Evolutionary conservation across 495 filamentous ascomycete species (phyloP).

Genomic region (Neurospora sp.): DNA sequence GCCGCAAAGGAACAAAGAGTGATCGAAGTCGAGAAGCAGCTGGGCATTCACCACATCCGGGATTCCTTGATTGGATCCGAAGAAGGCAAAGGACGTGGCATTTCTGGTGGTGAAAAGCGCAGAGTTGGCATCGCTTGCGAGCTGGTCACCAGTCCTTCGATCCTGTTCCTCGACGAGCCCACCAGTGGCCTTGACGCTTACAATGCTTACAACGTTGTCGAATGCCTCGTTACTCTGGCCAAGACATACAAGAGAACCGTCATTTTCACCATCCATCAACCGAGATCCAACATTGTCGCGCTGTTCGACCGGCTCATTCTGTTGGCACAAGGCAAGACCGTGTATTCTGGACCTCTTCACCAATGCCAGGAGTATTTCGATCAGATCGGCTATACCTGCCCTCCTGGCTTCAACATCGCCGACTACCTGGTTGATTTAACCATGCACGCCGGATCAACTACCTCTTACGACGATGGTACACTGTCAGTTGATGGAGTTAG

Average conservation of each 20-base stretch:
- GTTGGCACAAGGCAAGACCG: constrained; percentile 76
- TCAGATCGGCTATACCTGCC: constrained; percentile 78
- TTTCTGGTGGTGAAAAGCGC: constrained; percentile 94
- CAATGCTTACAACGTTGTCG: constrained; percentile 95
- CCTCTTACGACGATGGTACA: constrained; percentile 39
- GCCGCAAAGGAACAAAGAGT: constrained; percentile 81
- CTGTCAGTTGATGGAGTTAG: constrained; percentile 53
- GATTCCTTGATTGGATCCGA: constrained; percentile 97
- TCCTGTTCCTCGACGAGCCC: constrained; percentile 93
- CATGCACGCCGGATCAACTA: constrained; percentile 64
- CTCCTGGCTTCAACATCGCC: constrained; percentile 96
- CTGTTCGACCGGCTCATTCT: constrained; percentile 90
- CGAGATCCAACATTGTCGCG: constrained; percentile 99
- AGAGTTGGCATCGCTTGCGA: constrained; percentile 96
- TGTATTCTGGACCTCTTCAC: constrained; percentile 86
- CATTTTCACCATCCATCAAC: constrained; percentile 97
- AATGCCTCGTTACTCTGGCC: constrained; percentile 88
- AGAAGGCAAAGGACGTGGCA: constrained; percentile 86
- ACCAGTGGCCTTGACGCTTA: constrained; percentile 92
- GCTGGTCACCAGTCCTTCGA: constrained; percentile 92
- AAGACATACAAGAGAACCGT: constrained; percentile 95
- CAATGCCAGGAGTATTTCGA: constrained; percentile 91
- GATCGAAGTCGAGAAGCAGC: constrained; percentile 85
- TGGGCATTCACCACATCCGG: constrained; percentile 84
- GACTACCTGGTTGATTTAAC: constrained; percentile 96